Base-by-base conservation (phyloP, 176 grass and related monocot species). In the Urochloa ruziziensis region DNA sequence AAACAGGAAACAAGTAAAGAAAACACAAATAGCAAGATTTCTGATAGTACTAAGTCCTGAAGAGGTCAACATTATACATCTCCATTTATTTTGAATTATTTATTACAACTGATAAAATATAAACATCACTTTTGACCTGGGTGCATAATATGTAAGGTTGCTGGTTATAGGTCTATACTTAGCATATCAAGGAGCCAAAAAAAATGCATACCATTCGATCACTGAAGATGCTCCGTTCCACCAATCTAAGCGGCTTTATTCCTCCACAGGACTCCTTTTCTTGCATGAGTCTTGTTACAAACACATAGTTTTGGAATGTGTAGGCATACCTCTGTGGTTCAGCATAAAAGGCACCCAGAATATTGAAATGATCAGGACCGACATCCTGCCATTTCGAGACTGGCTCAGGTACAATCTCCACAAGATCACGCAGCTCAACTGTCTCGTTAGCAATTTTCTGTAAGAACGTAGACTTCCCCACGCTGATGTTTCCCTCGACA, bases 241-340 rank as follows among this genome's bases (percentile, higher is more conserved):
- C 89, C 82, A 95, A 86, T 84, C 93, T 88, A 56, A 92, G 90
- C 1, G 93, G 93, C 67, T 95, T 95, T 70, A 84, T 77, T 79
- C 90, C 87, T 85, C 39, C 56, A 86, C 72, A 49, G 2, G 89
- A 88, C 73, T 95, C 90, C 68, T 91, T 92, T 82, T 90, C 90
- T 83, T 95, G 93, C 90, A 95, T 92, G 39, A 95, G n/a, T 78
- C 93, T 88, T 23, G 93, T 95, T 37, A 92, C 87, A 68, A 92
- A 92, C 25, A 95, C 93, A 77, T 95, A 95, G 72, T 95, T 95
- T 54, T 95, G 90, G 72, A 95, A 94, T 15, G 90, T 94, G 75
- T 92, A 92, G 58, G 87, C 90, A 88, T 95, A 95, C 59, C 88
- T 88, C 68, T 92, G 72, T 37, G 87, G 90, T 37, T 92, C 85